A percentile compares a stretch with the other conserved stretches of the same genome.
These are phyloP conservation scores for Kwoniella bestiolae DNA, from an alignment of 768 basidiomycete species.

Conservation along the genomic window DNA sequence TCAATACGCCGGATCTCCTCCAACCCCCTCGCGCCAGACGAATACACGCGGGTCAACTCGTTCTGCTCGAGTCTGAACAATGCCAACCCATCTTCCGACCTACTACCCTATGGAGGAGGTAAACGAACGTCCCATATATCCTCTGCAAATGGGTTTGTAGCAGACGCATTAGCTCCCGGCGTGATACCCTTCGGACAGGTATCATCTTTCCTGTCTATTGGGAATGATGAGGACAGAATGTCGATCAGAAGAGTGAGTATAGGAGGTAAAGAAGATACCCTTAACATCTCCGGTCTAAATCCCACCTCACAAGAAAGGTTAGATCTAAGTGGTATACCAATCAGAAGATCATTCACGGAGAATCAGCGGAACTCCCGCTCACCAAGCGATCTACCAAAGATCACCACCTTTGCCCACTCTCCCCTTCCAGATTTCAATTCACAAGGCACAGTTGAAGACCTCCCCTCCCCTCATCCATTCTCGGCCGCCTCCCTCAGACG, in stretches of 20 bases:
- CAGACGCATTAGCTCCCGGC: neutral
- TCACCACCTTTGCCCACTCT: neutral
- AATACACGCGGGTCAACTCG: conserved; percentile 27
- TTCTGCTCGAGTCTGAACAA: conserved; percentile 25
- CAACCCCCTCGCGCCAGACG: conserved; percentile 22
- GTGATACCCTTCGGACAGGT: neutral
- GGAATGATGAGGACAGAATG: neutral
- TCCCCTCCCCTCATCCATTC: conserved; percentile 12
- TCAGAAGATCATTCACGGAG: neutral
- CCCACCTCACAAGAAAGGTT: too few species aligned
- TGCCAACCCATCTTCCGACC: conserved; percentile 3
- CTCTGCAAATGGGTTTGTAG: conserved; percentile 1
- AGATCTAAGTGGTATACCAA: neutral
- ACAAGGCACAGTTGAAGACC: neutral
- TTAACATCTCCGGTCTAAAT: too few species aligned
- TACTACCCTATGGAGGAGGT: neutral
- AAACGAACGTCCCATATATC: neutral
- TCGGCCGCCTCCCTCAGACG: conserved; percentile 2
- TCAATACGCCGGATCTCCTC: conserved; percentile 31
- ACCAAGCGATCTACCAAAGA: neutral
- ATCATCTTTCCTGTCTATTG: conserved; percentile 2
- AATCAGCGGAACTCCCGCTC: neutral
- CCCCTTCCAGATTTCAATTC: neutral
- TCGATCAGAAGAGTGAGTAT: conserved; percentile 19
- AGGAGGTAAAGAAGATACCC: conserved; percentile 16